phyloP scores from a whole-genome alignment of 306 rosid species.

The Begonia fuchsioides region DNA sequence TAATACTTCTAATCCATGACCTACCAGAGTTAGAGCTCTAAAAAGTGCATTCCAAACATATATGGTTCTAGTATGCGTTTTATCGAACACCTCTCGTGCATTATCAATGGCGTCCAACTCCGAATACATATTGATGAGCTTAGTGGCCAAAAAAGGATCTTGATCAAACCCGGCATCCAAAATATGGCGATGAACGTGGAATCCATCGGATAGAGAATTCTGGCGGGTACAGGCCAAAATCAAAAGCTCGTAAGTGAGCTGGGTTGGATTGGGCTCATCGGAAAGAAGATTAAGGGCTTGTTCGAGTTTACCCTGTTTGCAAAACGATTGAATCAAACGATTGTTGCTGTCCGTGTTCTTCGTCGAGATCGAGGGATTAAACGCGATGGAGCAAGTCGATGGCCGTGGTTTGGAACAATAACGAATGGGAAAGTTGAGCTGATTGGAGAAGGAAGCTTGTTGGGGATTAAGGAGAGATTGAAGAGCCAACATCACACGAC shows the following conservation, averaged over 20 bases:
- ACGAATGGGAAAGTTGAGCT: slow-evolving; percentile 9
- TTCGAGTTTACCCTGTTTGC: slow-evolving; percentile 60
- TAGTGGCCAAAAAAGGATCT: slow-evolving; percentile 79
- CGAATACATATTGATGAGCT: slow-evolving; percentile 69
- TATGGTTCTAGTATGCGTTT: slow-evolving; percentile 51
- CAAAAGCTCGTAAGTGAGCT: slow-evolving; percentile 58
- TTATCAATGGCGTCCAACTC: slow-evolving; percentile 50
- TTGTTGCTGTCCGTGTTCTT: slow-evolving; percentile 15
- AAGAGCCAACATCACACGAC: slow-evolving; percentile 53
- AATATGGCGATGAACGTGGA: slow-evolving; percentile 42
- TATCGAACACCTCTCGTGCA: slow-evolving; percentile 64
- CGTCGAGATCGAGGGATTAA: slow-evolving; percentile 22
- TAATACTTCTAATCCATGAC: slow-evolving; percentile 51
- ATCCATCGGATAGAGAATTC: slow-evolving; percentile 47
- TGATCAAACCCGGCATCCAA: slow-evolving; percentile 39
- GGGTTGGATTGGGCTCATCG: slow-evolving; percentile 51
- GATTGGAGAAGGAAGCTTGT: slow-evolving; percentile 17
- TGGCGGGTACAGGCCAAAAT: slow-evolving; percentile 50
- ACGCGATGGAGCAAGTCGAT: slow-evolving; percentile 25
- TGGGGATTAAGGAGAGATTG: slow-evolving; percentile 26
- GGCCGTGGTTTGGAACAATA: slow-evolving; percentile 10
- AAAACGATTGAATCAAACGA: slow-evolving; percentile 54
- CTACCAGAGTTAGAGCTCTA: slow-evolving; percentile 56
- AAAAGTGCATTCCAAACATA: slow-evolving; percentile 87
- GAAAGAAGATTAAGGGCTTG: slow-evolving; percentile 53